Base-by-base conservation (phyloP, 345 rosid genomes). In the Pseudoturritis turrita region DNA sequence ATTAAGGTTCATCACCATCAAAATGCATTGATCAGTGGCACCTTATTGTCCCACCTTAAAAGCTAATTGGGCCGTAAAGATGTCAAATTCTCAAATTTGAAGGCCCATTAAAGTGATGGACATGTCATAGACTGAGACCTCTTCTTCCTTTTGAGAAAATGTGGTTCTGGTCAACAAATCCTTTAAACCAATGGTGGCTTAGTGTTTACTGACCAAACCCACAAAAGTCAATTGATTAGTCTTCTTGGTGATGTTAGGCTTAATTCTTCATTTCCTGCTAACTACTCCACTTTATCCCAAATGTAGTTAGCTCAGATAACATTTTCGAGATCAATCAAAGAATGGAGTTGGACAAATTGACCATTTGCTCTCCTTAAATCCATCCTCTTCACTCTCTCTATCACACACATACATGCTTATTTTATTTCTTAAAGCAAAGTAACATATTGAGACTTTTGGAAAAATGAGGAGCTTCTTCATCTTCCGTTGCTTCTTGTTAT, bases 121-220 rank as follows among this genome's bases (percentile, higher is more conserved):
- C 45, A 15, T 43, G 19, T 43, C 2, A 31, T 21, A 8, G 37
- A 33, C 37, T 33, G 37, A 33, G 10, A 29, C 33, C 33, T 25
- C 54, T 13, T 45, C 19, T 12, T 31, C 40, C 19, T 37, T 59
- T 13, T 49, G 10, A 45, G 14, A 35, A 64, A 33, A 33, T 71
- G 33, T 71, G 61, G 72, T 57, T 47, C 51, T 65, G 78, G 44
- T 74, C 78, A 74, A 74, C 72, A 58, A 65, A 74, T 17, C 67
- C 67, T 57, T 41, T n/a, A 10, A 10, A 52, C 22, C 44, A 29
- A 52, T 52, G 40, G 65, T 73, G 57, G 71, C 67, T 58, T 63
- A 55, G 56, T 68, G 74, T 74, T 60, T 4, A 75, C 18, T 60
- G 33, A 76, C 75, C 75, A 76, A 76, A 62, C 79, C 79, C 75